Percentiles rank a stretch among this genome's conserved stretches.
Conservation (phyloP, 768 basidiomycete species). For the Dentipellis fragilis region DNA sequence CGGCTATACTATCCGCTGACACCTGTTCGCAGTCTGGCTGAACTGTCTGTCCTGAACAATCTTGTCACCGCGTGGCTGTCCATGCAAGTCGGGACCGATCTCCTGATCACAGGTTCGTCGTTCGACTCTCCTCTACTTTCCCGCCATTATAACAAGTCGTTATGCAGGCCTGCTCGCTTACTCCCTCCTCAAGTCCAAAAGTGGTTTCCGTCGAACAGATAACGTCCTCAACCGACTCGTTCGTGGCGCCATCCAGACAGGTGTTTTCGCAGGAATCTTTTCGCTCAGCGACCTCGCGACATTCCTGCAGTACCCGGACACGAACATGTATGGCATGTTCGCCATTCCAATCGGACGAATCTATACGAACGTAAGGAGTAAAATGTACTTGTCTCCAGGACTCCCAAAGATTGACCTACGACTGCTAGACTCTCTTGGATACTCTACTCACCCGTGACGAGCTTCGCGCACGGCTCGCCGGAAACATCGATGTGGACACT, state of each 20-base stretch:
- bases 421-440: neutral
- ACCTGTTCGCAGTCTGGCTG: constrained; percentile 25
- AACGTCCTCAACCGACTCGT: constrained; percentile 43
- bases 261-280: constrained; percentile 40
- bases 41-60: constrained; percentile 30
- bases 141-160: neutral
- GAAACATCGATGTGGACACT: neutral
- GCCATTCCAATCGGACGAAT: constrained; percentile 32
- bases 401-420: too few species aligned
- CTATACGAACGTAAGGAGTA: constrained; percentile 33
- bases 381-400: too few species aligned
- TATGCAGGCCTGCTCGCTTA: constrained; percentile 19
- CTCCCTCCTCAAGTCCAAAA: constrained; percentile 32
- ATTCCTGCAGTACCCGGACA: constrained; percentile 18
- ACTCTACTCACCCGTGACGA: neutral
- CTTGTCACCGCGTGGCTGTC: constrained; percentile 38
- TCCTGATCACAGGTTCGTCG: constrained; percentile 33
- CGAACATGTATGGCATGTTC: constrained; percentile 29
- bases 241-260: constrained; percentile 45
- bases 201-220: constrained; percentile 43
- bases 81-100: constrained; percentile 34
- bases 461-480: neutral
- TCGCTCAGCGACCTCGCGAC: constrained; percentile 39
- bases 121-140: neutral
- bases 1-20: neutral